Evolutionary conservation across 139 green algal genomes (phyloP).

Genomic region (Chlorella ohadii): DNA sequence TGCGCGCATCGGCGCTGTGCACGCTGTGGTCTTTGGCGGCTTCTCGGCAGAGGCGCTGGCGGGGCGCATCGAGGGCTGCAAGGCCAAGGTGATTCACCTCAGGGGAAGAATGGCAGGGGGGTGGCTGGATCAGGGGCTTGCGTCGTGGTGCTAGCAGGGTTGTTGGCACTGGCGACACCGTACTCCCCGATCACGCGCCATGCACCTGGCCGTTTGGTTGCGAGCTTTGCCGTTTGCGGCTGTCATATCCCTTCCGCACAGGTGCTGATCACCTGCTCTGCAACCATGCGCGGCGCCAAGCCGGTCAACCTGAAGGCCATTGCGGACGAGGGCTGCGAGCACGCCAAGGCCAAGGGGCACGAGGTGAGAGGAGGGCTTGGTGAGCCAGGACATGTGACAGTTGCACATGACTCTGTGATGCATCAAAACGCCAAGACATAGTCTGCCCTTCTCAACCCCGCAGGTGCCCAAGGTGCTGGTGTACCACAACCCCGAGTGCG

Average conservation of each 20-base stretch:
- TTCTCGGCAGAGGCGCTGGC: constrained; percentile 92
- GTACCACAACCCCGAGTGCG: constrained; percentile 76
- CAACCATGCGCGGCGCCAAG: constrained; percentile 85
- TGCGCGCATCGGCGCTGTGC: constrained; percentile 92
- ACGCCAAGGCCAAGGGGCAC: neutral
- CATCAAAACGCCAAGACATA: too few species aligned
- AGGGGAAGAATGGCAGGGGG: too few species aligned
- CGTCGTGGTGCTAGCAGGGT: too few species aligned
- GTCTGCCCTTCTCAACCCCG: too few species aligned
- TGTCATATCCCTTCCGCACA: too few species aligned
- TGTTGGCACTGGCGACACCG: too few species aligned
- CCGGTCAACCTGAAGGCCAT: constrained; percentile 86
- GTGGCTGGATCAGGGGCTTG: too few species aligned
- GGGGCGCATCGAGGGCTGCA: constrained; percentile 71
- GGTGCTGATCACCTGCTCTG: constrained; percentile 57
- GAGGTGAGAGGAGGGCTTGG: neutral
- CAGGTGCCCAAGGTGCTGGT: constrained; percentile 69
- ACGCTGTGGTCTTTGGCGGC: constrained; percentile 95
- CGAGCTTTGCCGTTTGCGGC: neutral
- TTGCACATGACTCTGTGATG: too few species aligned
- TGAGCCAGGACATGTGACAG: too few species aligned
- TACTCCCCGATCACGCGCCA: too few species aligned
- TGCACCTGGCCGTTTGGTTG: too few species aligned
- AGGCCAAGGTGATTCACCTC: constrained; percentile 25
- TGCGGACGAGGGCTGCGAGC: constrained; percentile 66